These are phyloP conservation scores for Sphaerulina musiva DNA, from an alignment of 2,329 filamentous ascomycete species.

Conservation along the genomic window DNA sequence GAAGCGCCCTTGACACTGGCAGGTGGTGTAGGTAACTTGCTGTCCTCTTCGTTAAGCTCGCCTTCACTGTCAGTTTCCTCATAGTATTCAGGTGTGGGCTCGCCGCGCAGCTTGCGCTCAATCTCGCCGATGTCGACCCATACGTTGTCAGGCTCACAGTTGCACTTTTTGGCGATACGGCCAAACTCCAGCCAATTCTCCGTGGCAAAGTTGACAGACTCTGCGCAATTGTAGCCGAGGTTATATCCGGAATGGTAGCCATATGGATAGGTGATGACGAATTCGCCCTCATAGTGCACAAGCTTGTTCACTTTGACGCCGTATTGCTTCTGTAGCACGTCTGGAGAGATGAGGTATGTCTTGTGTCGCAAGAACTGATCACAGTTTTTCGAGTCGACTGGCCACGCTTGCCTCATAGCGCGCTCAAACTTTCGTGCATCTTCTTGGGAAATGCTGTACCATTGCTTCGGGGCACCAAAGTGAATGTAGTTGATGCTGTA, in stretches of 20 bases:
- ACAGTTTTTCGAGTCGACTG: constrained; percentile 88
- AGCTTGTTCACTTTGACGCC: constrained; percentile 95
- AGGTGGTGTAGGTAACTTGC: constrained; percentile 72
- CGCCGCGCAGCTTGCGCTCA: constrained; percentile 84
- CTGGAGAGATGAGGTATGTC: constrained; percentile 90
- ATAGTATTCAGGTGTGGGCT: constrained; percentile 71
- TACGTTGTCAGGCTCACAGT: constrained; percentile 94
- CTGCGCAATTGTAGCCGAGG: constrained; percentile 94
- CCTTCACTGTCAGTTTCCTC: constrained; percentile 69
- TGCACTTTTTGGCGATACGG: constrained; percentile 90
- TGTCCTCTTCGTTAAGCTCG: constrained; percentile 47
- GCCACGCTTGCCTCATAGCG: constrained; percentile 93
- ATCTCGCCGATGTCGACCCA: constrained; percentile 98
- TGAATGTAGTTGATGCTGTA: constrained; percentile 99
- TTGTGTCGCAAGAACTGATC: constrained; percentile 96
- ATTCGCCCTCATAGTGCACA: constrained; percentile 92
- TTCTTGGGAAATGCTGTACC: constrained; percentile 97
- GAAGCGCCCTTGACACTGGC: constrained; percentile 62
- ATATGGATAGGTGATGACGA: constrained; percentile 97
- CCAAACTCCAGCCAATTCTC: constrained; percentile 94
- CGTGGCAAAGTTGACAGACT: constrained; percentile 96
- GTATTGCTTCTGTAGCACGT: constrained; percentile 77
- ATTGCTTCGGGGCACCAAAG: constrained; percentile 96
- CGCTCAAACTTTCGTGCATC: constrained; percentile 88
- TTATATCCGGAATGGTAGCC: constrained; percentile 98